Evolutionary conservation across 371 early-diverging fungal genomes (phyloP), one percentile per base, ranked within the genome.

Genomic region (Syncephalastrum racemosum): DNA sequence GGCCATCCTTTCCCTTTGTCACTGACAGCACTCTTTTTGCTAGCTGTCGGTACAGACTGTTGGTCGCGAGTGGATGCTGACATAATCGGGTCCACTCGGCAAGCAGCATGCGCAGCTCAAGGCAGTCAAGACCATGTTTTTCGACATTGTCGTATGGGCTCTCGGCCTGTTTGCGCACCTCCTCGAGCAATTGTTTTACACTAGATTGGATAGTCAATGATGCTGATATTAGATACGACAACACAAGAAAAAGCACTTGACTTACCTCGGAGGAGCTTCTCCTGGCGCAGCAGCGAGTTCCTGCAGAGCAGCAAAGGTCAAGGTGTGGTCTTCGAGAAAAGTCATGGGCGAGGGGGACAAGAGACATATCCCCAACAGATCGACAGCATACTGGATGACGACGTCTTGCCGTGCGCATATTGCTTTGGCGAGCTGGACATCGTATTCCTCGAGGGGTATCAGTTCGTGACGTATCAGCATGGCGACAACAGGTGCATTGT

Each of bases 51-150:
- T 84, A 86, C 20, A 83, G 55, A 22, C 83, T 79, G 48, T 90
- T 91, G 46, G 74, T 86, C 6, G 92, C 85, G 14, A 88, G 74
- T 1, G 91, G 86, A 61, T 90, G 86, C 55, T 90, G 83, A 66
- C 84, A 93, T 39, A 94, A 64, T 41, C 90, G 82, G 19, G 90
- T 80, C 98, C 98, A 97, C 59, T 96, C 96, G 7, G 82, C 75
- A 62, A 92, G 89, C 48, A 88, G 40, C 45, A 70, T 47, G 46
- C 71, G 62, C n/a, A 67, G 19, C n/a, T 50, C 48, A 22, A 75
- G 46, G 12, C 62, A 58, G 45, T 67, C 63, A 4, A 66, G 24
- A 1, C 19, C 52, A 1, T 56, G 14, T 16, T 61, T 52, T 19
- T 67, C 59, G 4, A 61, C 36, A 13, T 49, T 22, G 14, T 40